Conservation (phyloP, 345 rosid species). For the Gossypium longicalyx region DNA sequence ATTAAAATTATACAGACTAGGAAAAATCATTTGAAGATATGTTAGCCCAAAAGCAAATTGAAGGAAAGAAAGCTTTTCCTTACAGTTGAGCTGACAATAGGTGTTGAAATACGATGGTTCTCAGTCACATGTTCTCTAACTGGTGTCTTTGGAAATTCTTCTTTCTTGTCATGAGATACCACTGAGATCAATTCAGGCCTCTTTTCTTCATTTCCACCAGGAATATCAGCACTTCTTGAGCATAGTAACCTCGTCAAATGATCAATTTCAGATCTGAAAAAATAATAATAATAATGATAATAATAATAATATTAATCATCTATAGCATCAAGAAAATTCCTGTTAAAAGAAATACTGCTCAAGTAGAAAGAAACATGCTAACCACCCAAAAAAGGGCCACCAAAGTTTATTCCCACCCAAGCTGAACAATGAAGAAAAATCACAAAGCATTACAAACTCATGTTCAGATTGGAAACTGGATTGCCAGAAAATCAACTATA, state of each 20-base stretch:
- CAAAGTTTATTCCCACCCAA: neutral
- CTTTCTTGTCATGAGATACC: slow-evolving; percentile 31
- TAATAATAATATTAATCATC: neutral
- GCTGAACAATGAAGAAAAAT: slow-evolving; percentile 4
- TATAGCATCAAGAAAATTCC: neutral
- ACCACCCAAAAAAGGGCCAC: neutral
- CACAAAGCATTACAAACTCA: neutral
- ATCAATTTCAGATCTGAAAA: slow-evolving; percentile 81
- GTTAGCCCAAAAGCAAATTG: neutral
- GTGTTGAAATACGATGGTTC: slow-evolving; percentile 34
- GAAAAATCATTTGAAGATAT: neutral
- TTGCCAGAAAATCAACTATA: neutral
- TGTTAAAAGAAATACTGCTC: neutral
- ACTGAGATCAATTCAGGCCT: slow-evolving; percentile 33
- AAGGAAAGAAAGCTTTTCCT: slow-evolving; percentile 16
- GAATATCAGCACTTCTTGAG: slow-evolving; percentile 46
- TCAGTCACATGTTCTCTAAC: slow-evolving; percentile 37
- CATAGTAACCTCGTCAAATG: slow-evolving; percentile 64
- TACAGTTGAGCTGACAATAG: slow-evolving; percentile 43
- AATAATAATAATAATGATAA: neutral
- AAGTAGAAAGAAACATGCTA: neutral
- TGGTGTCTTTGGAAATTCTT: slow-evolving; percentile 27
- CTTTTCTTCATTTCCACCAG: slow-evolving; percentile 40
- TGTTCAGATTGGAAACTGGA: neutral
- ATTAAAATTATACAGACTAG: neutral